phyloP scores from a whole-genome alignment of 345 rosid species.

The Gossypium australe region DNA sequence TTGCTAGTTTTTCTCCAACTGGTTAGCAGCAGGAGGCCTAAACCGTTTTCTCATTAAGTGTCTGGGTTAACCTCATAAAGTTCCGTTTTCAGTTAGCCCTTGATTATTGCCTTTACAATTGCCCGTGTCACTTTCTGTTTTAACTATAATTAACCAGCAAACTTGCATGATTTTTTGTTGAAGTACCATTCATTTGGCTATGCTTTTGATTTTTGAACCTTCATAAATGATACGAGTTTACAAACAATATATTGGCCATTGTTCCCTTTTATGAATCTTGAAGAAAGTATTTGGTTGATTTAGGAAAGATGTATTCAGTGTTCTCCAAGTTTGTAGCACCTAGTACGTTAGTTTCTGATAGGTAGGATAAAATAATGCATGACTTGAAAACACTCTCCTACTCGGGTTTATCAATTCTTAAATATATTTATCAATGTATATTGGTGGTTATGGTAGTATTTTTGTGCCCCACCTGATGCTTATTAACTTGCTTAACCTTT shows the following conservation, averaged over 20 bases:
- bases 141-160: no score
- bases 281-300: neutral
- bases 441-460: neutral
- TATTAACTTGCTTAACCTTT: neutral
- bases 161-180: no score
- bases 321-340: neutral
- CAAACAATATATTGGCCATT: no score
- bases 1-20: neutral
- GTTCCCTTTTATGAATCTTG: no score
- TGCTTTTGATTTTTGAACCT: no score
- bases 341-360: neutral
- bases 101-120: no score
- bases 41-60: neutral
- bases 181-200: no score
- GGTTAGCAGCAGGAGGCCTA: neutral
- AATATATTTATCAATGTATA: neutral
- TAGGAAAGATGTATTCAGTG: neutral
- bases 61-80: no score
- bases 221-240: no score
- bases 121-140: no score
- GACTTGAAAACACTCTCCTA: neutral
- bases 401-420: neutral
- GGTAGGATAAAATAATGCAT: neutral
- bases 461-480: no score
- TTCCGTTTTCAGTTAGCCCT: no score